A percentile compares a stretch with the other conserved stretches of the same genome.
These are phyloP conservation scores for Pisolithus tinctorius DNA, from an alignment of 768 basidiomycete genomes.

Conservation along the genomic window DNA sequence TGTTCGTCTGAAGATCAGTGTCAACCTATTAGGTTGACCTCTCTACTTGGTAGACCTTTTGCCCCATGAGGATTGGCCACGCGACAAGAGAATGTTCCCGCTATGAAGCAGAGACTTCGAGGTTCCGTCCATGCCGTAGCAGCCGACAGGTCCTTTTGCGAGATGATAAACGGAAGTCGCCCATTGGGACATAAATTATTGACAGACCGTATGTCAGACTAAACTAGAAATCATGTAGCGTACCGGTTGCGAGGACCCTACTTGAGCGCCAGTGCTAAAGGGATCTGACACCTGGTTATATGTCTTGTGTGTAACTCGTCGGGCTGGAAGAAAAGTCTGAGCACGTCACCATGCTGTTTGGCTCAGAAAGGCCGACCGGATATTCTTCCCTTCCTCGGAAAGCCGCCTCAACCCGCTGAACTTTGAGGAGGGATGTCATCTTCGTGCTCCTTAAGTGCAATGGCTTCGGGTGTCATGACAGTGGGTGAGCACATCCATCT, in stretches of 20 bases:
- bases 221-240: slow-evolving; percentile 65
- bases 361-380: slow-evolving; percentile 29
- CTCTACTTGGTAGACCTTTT: too few relatives aligned
- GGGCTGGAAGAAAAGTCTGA: slow-evolving; percentile 21
- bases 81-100: too few relatives aligned
- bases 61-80: too few relatives aligned
- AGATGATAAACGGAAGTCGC: too few relatives aligned
- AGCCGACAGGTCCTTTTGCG: too few relatives aligned
- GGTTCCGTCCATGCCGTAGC: too few relatives aligned
- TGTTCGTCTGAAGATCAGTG: too few relatives aligned
- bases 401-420: slow-evolving; percentile 42
- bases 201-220: background rate
- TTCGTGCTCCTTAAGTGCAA: slow-evolving; percentile 34
- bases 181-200: too few relatives aligned
- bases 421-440: slow-evolving; percentile 43
- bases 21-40: too few relatives aligned
- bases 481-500: slow-evolving; percentile 42
- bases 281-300: slow-evolving; percentile 66
- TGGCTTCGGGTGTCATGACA: slow-evolving; percentile 29
- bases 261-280: slow-evolving; percentile 59
- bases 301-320: slow-evolving; percentile 64
- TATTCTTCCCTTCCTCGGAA: slow-evolving; percentile 48
- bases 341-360: background rate
- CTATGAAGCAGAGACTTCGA: too few relatives aligned
- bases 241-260: slow-evolving; percentile 60